Evolutionary conservation across 73 alveolate species (phyloP), one percentile per base, ranked within the genome.

Genomic region (Blepharisma stoltei): DNA sequence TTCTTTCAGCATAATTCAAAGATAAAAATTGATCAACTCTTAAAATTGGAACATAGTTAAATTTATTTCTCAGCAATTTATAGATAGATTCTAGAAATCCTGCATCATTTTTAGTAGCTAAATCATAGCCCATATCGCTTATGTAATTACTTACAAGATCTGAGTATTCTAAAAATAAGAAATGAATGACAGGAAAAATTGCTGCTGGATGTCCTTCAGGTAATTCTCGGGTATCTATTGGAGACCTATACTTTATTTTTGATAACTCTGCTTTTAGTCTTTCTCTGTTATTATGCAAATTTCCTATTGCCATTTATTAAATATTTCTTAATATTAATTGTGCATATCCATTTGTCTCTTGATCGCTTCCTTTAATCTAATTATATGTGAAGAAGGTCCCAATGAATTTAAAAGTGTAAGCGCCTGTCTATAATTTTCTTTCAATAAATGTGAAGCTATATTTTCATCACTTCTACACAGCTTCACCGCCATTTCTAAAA

Each of bases 81-180:
- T 78, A 84, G 25, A 80, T 87, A 8, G 76, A 43, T 54, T 84
- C 91, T 47, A 84, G 71, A 54, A 84, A 84, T 38, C 86, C 69
- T 7, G n/a, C 11, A 53, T 84, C 91, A n/a, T 69, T 84, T 54
- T 84, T 84, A 0, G 87, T 83, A 71, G 67, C 52, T 18, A 84
- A 54, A 20, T 84, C 91, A 54, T 66, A 84, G 6, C 91, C 91
- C 55, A 32, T 69, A 37, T 84, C 87, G 18, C 68, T 55, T 9
- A 80, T 79, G 23, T 32, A 66, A 18, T 68, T 50, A 6, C 79
- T 83, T 8, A 84, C 86, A 20, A 11, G 76, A 7, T 78, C 77
- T 2, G 85, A 70, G 49, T 84, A 84, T 14, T 67, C 87, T 43
- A 78, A 65, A 32, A 84, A 53, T 21, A 71, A 11, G 83, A 53